These are phyloP conservation scores for Pisolithus orientalis DNA, from an alignment of 768 basidiomycete species.

Conservation along the genomic window DNA sequence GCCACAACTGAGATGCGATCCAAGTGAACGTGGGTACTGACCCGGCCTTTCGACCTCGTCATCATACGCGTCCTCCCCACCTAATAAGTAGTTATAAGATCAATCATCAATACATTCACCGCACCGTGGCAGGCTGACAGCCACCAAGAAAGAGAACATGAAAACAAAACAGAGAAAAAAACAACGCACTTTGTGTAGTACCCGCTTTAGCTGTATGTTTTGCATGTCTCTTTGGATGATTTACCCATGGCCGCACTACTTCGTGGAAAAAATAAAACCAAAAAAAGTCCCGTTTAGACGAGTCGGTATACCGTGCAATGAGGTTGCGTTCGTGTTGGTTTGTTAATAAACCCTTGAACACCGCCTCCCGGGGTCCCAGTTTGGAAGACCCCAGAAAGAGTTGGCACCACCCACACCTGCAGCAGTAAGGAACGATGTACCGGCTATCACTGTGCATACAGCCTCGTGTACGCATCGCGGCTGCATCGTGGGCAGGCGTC, in stretches of 20 bases:
- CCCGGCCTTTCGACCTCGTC: conserved; percentile 55
- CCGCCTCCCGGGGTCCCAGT: conserved; percentile 29
- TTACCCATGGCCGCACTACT: conserved; percentile 28
- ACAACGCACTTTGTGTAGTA: conserved; percentile 35
- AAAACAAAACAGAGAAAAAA: conserved; percentile 16
- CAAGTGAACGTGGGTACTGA: conserved; percentile 30
- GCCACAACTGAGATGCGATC: conserved; percentile 9
- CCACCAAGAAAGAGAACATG: conserved; percentile 7
- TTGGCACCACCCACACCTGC: conserved; percentile 4
- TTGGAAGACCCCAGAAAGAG: conserved; percentile 22
- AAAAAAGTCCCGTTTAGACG: conserved; percentile 18
- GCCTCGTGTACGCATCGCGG: conserved; percentile 17
- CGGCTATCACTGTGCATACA: neutral
- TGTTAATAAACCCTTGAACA: conserved; percentile 26
- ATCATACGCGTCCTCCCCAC: conserved; percentile 51
- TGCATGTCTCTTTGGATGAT: conserved; percentile 35
- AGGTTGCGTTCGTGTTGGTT: conserved; percentile 32
- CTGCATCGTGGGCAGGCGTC: conserved; percentile 8
- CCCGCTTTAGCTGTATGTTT: conserved; percentile 26
- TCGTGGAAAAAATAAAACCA: conserved; percentile 3
- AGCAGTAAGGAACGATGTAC: neutral
- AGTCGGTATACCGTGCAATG: conserved; percentile 5
- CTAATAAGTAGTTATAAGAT: conserved; percentile 23
- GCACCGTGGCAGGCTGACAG: too few relatives aligned
- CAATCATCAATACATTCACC: too few relatives aligned